These are phyloP conservation scores for Fallopia convolvulus DNA, from an alignment of 148 eudicot species.

Conservation along the genomic window DNA sequence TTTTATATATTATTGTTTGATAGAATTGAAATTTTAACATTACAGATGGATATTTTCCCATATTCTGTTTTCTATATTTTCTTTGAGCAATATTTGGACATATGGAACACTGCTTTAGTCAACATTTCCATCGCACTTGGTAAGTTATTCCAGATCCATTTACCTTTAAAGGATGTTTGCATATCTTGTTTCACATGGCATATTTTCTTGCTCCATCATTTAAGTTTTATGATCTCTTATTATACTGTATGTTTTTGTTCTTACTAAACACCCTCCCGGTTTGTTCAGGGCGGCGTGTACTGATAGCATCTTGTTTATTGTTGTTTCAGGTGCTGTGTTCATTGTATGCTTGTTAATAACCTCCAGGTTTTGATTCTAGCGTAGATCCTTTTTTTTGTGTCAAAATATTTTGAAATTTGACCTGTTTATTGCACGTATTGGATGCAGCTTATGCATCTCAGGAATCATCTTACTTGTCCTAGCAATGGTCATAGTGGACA, in stretches of 20 bases:
- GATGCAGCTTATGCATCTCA: conserved; percentile 61
- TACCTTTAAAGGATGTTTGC: not conserved
- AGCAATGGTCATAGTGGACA: conserved; percentile 64
- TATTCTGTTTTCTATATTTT: conserved; percentile 68
- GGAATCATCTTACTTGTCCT: conserved; percentile 56
- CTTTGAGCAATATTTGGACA: conserved; percentile 76
- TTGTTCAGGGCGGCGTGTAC: not conserved
- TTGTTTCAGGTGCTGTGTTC: conserved; percentile 59
- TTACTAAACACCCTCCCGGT: no score
- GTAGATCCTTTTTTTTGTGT: not conserved
- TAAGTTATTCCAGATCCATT: conserved; percentile 20
- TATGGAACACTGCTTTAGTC: conserved; percentile 61
- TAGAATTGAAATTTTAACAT: not conserved
- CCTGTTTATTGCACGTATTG: conserved; percentile 2
- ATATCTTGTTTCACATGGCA: not conserved
- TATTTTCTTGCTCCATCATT: not conserved
- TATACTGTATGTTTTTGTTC: not conserved
- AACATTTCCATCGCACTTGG: conserved; percentile 64
- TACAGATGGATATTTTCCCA: conserved; percentile 62
- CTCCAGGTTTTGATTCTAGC: conserved; percentile 31
- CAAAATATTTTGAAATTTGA: not conserved
- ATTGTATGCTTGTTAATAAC: conserved; percentile 51
- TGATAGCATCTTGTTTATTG: not conserved
- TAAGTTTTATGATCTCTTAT: not conserved
- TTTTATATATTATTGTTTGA: not conserved